These are phyloP conservation scores for Ananas comosus DNA, from an alignment of 176 grass and related monocot species.

Conservation along the genomic window DNA sequence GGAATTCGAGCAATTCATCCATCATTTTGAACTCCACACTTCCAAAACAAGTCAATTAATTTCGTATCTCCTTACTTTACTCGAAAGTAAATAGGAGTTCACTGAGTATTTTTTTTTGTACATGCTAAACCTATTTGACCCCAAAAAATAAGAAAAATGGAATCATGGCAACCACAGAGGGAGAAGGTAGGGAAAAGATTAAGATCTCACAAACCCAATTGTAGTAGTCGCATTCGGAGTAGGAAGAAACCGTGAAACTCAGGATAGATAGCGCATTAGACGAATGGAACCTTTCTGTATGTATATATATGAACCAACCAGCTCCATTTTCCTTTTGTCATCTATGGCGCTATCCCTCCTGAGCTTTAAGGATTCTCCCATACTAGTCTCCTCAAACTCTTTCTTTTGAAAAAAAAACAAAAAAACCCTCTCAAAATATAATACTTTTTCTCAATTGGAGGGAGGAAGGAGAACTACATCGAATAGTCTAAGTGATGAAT, in stretches of 20 bases:
- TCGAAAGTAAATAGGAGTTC: no score
- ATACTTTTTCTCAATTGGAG: neutral
- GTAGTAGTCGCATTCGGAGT: neutral
- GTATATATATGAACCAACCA: neutral
- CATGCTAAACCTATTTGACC: no score
- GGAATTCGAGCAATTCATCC: no score
- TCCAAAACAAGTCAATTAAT: no score
- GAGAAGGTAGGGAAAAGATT: neutral
- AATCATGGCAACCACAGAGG: no score
- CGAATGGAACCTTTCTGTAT: neutral
- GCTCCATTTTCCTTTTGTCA: neutral
- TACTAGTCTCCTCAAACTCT: constrained; percentile 13
- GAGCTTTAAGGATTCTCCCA: constrained; percentile 35
- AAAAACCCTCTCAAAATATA: neutral
- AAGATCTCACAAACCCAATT: neutral
- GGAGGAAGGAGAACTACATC: neutral
- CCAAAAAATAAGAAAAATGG: no score
- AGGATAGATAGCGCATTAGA: constrained; percentile 34
- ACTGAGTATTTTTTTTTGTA: no score
- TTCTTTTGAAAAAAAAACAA: neutral
- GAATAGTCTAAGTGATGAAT: neutral
- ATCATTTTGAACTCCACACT: no score
- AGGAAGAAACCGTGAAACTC: constrained; percentile 38
- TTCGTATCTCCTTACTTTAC: no score
- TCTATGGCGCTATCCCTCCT: constrained; percentile 37